Evolutionary conservation across 116 monocot genomes (phyloP), one percentile per base, ranked within the genome.

Genomic region (Dioscorea cayenensis): DNA sequence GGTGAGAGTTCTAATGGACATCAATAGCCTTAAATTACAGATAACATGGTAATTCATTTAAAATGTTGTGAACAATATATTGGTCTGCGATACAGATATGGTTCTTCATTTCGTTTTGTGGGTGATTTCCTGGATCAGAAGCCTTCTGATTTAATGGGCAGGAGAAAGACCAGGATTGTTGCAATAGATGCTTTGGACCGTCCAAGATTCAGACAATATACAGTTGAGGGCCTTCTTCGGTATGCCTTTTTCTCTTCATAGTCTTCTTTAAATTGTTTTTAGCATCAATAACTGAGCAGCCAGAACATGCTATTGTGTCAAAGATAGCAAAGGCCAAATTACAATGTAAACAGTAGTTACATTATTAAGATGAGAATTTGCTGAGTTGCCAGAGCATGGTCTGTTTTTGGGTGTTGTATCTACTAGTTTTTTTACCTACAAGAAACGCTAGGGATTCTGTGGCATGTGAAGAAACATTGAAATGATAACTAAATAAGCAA

Each of bases 131-230:
- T 78, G 63, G 99, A 99, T 79, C 79, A 72, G 43, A 91, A 82
- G 71, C 85, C 71, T 68, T 19, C 81, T 74, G 99, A 99, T 87
- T 65, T 68, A 35, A 51, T 83, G 38, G 75, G 83, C 60, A 83
- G 94, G 72, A 68, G 89, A 14, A 83, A 76, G 73, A 91, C 86
- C 37, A 86, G 79, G 66, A 91, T 99, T 27, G 70, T 91, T 63
- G 99, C 94, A 25, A 85, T 99, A 59, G 94, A 99, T 85, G 99
- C 99, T 72, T 82, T 99, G 70, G 69, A 48, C 36, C 37, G 49
- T 72, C 91, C 94, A 49, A 77, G 83, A 73, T 81, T 81, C 69
- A 74, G 77, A 62, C 94, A 99, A 29, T 99, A 84, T 76, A 78
- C 75, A 81, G 60, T 82, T 61, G 66, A 74, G 74, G 81, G 68